Conservation (phyloP, 352 stramenopile species). For the Thalassiosira exigua region DNA sequence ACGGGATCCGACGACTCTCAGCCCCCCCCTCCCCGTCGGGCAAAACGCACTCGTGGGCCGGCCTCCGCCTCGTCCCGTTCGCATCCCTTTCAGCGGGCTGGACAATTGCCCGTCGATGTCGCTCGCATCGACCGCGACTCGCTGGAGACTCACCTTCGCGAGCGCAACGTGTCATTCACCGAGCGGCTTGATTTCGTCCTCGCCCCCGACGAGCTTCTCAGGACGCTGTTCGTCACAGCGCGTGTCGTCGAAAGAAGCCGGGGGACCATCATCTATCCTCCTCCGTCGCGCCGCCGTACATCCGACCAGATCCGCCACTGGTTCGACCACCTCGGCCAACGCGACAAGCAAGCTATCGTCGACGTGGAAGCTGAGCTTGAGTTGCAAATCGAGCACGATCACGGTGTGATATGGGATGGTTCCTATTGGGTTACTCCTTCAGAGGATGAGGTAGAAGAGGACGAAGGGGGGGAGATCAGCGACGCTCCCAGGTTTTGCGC, state of each 20-base stretch:
- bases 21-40: no score
- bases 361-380: no score
- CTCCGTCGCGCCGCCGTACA: slow-evolving; percentile 5
- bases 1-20: no score
- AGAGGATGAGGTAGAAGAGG: neutral
- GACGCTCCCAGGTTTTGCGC: neutral
- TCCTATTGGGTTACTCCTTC: neutral
- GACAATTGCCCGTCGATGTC: no score
- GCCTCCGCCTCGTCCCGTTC: no score
- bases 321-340: neutral
- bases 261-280: neutral
- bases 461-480: neutral
- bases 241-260: neutral
- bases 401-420: neutral
- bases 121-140: no score
- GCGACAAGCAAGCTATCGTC: neutral
- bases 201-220: neutral
- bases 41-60: no score
- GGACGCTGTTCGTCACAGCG: neutral
- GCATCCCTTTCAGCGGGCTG: no score
- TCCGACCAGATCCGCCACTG: slow-evolving; percentile 6
- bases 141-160: no score
- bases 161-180: no score
- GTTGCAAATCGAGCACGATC: neutral
- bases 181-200: slow-evolving; percentile 20